A percentile compares a stretch with the other conserved stretches of the same genome.
phyloP scores from a whole-genome alignment of 1,284 basidiomycete genomes.

The Cronartium quercuum region DNA sequence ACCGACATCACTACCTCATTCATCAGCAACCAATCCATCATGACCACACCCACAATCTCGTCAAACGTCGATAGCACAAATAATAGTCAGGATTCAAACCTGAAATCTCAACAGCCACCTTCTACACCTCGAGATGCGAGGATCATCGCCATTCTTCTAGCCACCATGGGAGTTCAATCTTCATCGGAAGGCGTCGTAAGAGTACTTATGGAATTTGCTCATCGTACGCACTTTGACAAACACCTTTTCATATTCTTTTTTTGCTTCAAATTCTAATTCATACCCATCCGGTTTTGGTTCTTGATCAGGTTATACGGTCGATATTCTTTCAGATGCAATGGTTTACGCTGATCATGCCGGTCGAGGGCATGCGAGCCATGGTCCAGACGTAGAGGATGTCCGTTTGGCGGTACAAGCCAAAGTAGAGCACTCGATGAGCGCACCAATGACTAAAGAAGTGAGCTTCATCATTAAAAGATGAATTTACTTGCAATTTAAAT shows the following conservation, averaged over 20 bases:
- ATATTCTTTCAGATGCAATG: slow-evolving; percentile 81
- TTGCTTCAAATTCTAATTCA: neutral
- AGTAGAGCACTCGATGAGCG: slow-evolving; percentile 89
- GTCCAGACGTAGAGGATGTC: slow-evolving; percentile 74
- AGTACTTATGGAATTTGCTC: slow-evolving; percentile 90
- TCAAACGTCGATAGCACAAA: no score
- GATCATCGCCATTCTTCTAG: slow-evolving; percentile 82
- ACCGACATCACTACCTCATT: no score
- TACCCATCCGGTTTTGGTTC: neutral
- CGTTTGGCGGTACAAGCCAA: slow-evolving; percentile 84
- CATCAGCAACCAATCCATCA: no score
- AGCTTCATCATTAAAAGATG: slow-evolving; percentile 42
- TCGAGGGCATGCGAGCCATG: slow-evolving; percentile 60
- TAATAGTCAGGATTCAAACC: no score
- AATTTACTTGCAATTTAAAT: neutral
- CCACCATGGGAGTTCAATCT: slow-evolving; percentile 89
- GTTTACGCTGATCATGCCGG: slow-evolving; percentile 91
- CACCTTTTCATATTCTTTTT: neutral
- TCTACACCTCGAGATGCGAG: slow-evolving; percentile 72
- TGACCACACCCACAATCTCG: no score
- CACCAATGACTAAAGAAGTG: slow-evolving; percentile 90
- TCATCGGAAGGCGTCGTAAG: slow-evolving; percentile 88
- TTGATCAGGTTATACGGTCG: slow-evolving; percentile 68
- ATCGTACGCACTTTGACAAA: slow-evolving; percentile 54
- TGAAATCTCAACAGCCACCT: slow-evolving; percentile 5